Percentiles rank a stretch among this genome's conserved stretches.
These are phyloP conservation scores for Dillenia suffruticosa DNA, from an alignment of 164 flowering plant species.

Conservation along the genomic window DNA sequence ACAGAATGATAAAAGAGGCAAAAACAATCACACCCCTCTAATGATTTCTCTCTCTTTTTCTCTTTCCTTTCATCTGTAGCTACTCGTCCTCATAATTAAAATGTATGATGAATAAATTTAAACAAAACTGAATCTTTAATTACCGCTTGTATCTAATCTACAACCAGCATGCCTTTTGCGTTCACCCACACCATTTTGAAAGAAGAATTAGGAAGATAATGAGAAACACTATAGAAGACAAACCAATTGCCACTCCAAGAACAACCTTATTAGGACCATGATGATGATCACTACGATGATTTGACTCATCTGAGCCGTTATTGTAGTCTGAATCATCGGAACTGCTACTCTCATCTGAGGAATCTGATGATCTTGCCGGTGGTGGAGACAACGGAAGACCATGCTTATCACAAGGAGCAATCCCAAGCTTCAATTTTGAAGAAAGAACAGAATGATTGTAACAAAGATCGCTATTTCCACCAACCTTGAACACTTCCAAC, in stretches of 20 bases:
- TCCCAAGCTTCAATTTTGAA: slow-evolving; percentile 79
- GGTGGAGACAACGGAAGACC: slow-evolving; percentile 81
- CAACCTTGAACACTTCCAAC: slow-evolving; percentile 64
- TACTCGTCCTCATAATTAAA: slow-evolving; percentile 11
- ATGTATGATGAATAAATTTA: slow-evolving; percentile 10
- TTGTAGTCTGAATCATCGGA: slow-evolving; percentile 22
- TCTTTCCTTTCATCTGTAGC: slow-evolving; percentile 4
- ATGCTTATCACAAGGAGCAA: slow-evolving; percentile 80
- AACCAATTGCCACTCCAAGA: slow-evolving; percentile 89
- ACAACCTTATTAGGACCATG: slow-evolving; percentile 88
- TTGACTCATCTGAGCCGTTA: slow-evolving; percentile 10
- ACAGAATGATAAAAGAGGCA: slow-evolving; percentile 3
- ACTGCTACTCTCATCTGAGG: slow-evolving; percentile 16
- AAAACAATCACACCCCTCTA: slow-evolving; percentile 19
- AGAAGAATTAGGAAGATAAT: slow-evolving; percentile 72
- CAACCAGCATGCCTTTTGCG: background rate
- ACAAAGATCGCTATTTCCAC: slow-evolving; percentile 68
- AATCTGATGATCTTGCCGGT: slow-evolving; percentile 32
- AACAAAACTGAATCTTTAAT: slow-evolving; percentile 7
- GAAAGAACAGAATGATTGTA: slow-evolving; percentile 62
- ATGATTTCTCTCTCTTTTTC: slow-evolving; percentile 6
- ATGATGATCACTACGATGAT: slow-evolving; percentile 23
- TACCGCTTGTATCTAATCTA: slow-evolving; percentile 3
- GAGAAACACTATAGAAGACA: slow-evolving; percentile 76
- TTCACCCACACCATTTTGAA: slow-evolving; percentile 68